Conservation (phyloP, 305 asterid genomes). For the Fraxinus baroniana region DNA sequence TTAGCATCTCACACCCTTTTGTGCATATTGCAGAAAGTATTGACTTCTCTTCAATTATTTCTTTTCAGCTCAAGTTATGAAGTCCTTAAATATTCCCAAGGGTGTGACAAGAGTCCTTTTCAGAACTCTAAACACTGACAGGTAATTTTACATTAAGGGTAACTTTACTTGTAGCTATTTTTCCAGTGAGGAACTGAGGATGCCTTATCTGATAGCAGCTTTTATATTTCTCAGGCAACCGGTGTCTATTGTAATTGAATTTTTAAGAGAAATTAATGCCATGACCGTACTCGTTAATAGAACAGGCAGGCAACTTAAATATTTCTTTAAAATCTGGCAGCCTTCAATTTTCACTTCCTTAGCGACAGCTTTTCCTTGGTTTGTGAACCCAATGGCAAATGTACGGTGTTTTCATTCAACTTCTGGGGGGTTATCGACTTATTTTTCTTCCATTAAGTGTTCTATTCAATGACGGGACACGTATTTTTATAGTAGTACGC, state of each 20-base stretch:
- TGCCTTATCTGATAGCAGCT: not conserved
- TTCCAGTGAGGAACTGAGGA: not conserved
- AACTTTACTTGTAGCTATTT: not conserved
- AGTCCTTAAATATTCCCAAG: constrained; percentile 79
- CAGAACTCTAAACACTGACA: constrained; percentile 93
- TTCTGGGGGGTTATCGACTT: not conserved
- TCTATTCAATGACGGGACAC: not conserved
- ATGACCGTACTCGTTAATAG: not conserved
- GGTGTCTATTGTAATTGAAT: not conserved
- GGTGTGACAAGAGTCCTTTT: constrained; percentile 92
- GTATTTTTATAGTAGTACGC: not conserved
- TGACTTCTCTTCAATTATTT: not conserved
- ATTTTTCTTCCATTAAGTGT: not conserved
- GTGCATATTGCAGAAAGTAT: not conserved
- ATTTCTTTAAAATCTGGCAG: not conserved
- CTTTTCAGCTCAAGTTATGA: constrained; percentile 82
- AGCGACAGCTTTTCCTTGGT: not conserved
- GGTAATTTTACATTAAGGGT: constrained; percentile 38
- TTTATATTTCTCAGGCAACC: not conserved
- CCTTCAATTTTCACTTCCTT: not conserved
- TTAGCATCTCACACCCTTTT: not conserved
- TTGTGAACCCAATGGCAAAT: not conserved
- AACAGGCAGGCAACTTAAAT: not conserved
- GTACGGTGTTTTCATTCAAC: not conserved
- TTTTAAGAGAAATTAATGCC: not conserved